These are phyloP conservation scores for Ceratobasidium sp. DNA, from an alignment of 1,284 basidiomycete genomes.

Conservation along the genomic window DNA sequence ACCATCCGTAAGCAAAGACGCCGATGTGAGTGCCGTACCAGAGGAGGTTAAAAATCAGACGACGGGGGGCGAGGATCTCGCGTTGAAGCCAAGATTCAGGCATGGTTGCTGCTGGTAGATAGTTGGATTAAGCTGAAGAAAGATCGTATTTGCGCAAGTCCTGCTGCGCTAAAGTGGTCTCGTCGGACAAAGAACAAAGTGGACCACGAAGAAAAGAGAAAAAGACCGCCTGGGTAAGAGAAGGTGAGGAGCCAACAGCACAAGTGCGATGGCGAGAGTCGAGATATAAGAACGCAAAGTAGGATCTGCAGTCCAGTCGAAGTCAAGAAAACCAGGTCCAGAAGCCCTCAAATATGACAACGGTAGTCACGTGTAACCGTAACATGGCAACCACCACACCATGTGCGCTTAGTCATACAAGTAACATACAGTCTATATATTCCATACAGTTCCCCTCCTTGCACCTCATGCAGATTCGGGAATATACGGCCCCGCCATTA, in stretches of 20 bases:
- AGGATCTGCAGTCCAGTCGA: constrained; percentile 19
- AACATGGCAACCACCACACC: constrained; percentile 18
- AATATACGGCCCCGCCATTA: constrained; percentile 74
- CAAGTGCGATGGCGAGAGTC: neutral
- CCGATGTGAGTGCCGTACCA: constrained; percentile 79
- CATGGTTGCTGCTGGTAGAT: constrained; percentile 61
- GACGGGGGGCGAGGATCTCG: constrained; percentile 71
- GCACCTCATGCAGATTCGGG: constrained; percentile 26
- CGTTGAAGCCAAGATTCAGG: constrained; percentile 68
- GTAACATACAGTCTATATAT: neutral
- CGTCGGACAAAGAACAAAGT: constrained; percentile 42
- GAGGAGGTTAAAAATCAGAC: constrained; percentile 75
- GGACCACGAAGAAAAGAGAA: constrained; percentile 43
- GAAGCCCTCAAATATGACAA: constrained; percentile 28
- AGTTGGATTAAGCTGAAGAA: constrained; percentile 58
- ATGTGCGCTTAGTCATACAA: neutral
- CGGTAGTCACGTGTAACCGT: constrained; percentile 37
- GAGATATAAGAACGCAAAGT: constrained; percentile 7
- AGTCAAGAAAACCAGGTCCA: constrained; percentile 9
- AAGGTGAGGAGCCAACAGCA: constrained; percentile 46
- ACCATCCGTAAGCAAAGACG: constrained; percentile 82
- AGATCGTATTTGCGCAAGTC: constrained; percentile 52
- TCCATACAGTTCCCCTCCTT: neutral
- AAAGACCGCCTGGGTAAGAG: constrained; percentile 36
- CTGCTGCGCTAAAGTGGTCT: constrained; percentile 47